Evolutionary conservation across 306 rosid species (phyloP).

Genomic region (Sesbania bispinosa): DNA sequence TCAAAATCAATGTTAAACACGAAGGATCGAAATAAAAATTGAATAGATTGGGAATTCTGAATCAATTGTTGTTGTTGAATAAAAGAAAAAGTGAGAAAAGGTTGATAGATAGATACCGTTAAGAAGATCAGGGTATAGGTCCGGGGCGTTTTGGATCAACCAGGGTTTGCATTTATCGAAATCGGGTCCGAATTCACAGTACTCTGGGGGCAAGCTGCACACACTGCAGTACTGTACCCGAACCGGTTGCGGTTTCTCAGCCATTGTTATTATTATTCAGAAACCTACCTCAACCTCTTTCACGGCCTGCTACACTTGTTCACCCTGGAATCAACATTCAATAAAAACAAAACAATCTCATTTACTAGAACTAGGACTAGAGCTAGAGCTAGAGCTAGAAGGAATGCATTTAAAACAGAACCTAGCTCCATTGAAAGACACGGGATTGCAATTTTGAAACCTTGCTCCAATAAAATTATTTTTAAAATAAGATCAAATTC

Average conservation of each 20-base stretch:
- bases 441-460: not conserved
- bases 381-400: no score
- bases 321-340: slow-evolving; percentile 19
- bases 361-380: no score
- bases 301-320: no score
- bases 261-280: slow-evolving; percentile 61
- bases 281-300: no score
- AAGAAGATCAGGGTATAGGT: slow-evolving; percentile 78
- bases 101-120: slow-evolving; percentile 42
- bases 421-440: not conserved
- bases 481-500: no score
- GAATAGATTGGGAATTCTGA: not conserved
- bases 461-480: no score
- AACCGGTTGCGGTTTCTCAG: slow-evolving; percentile 90
- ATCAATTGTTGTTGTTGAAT: no score
- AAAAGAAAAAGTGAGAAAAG: not conserved
- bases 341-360: not conserved
- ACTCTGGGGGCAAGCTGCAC: slow-evolving; percentile 83
- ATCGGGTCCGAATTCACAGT: slow-evolving; percentile 97
- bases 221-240: slow-evolving; percentile 67
- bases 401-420: not conserved
- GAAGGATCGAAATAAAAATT: not conserved
- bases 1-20: not conserved
- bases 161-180: slow-evolving; percentile 98
- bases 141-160: slow-evolving; percentile 88